phyloP scores from a whole-genome alignment of 1,284 basidiomycete species.

The Trametes sp. region DNA sequence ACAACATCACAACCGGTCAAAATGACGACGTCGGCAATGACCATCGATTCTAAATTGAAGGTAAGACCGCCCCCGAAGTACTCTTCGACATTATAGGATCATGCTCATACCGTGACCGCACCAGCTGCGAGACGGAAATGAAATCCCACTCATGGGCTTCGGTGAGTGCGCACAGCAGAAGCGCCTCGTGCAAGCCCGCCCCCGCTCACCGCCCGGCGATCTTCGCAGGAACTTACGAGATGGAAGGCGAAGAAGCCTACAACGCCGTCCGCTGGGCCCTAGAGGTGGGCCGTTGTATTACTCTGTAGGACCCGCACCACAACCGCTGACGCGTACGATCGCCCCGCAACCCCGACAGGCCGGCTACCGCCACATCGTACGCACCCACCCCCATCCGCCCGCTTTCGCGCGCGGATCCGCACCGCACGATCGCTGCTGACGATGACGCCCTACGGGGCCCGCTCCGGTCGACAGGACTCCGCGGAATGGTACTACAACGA shows the following conservation, averaged over 20 bases:
- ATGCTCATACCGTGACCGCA: not conserved
- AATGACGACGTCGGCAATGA: not conserved
- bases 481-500: slow-evolving; percentile 79
- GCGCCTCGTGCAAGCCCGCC: slow-evolving; percentile 8
- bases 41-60: slow-evolving; percentile 24
- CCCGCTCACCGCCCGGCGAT: slow-evolving; percentile 14
- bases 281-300: slow-evolving; percentile 50
- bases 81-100: too few relatives aligned
- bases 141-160: slow-evolving; percentile 71
- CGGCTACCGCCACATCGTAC: slow-evolving; percentile 72
- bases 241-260: slow-evolving; percentile 64
- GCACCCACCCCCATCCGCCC: slow-evolving; percentile 33
- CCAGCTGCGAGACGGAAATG: slow-evolving; percentile 66
- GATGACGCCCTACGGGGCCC: slow-evolving; percentile 11
- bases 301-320: slow-evolving; percentile 16
- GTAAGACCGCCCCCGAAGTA: slow-evolving; percentile 3
- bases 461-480: slow-evolving; percentile 54
- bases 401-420: slow-evolving; percentile 6
- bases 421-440: not conserved
- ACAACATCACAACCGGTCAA: not conserved
- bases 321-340: slow-evolving; percentile 8
- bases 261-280: slow-evolving; percentile 66
- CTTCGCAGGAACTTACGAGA: slow-evolving; percentile 68
- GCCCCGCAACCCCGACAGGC: slow-evolving; percentile 46
- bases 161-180: slow-evolving; percentile 49